These are phyloP conservation scores for Alternaria dauci DNA, from an alignment of 2,329 filamentous ascomycete genomes.

Conservation along the genomic window DNA sequence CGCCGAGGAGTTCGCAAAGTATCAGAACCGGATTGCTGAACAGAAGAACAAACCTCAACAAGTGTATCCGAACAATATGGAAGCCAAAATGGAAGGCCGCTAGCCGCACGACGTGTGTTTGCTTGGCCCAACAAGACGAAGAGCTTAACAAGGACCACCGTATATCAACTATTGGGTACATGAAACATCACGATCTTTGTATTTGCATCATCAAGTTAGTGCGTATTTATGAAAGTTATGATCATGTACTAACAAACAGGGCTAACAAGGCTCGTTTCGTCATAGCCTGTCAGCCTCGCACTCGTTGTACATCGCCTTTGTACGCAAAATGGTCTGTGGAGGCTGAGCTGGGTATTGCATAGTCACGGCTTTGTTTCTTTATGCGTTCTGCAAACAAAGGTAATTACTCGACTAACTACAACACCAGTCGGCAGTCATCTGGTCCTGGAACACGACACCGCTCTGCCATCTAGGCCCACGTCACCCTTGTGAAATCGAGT, in stretches of 20 bases:
- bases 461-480: not conserved
- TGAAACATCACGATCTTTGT: not conserved
- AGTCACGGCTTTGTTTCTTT: not conserved
- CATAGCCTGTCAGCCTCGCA: not conserved
- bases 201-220: not conserved
- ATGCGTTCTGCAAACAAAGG: not conserved
- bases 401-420: not conserved
- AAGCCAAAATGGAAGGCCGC: not conserved
- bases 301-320: not conserved
- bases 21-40: slow-evolving; percentile 9
- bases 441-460: not conserved
- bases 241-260: not conserved
- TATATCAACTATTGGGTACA: no score
- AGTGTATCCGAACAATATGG: slow-evolving; percentile 7
- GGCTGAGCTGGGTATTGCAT: not conserved
- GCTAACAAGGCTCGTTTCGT: not conserved
- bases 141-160: not conserved
- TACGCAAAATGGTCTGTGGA: not conserved
- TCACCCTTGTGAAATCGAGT: not conserved
- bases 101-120: not conserved
- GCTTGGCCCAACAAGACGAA: not conserved
- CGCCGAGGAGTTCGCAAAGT: not conserved
- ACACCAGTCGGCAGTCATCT: not conserved
- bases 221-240: not conserved
- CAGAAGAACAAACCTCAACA: slow-evolving; percentile 11